phyloP scores from a whole-genome alignment of 2,329 filamentous ascomycete genomes.

The Keithomyces neogunnii region DNA sequence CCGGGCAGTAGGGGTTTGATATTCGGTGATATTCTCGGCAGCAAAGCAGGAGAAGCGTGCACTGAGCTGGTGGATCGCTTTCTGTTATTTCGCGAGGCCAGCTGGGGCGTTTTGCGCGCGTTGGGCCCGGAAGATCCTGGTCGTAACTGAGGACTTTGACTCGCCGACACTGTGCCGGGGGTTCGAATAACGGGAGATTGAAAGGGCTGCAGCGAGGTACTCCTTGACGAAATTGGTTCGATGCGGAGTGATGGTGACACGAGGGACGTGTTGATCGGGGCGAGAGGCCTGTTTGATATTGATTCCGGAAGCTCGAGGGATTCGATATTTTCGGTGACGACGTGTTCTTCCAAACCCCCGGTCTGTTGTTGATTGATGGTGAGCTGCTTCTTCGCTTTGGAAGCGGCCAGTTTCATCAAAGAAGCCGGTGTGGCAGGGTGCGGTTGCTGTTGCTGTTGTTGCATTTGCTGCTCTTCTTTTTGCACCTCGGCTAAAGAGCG shows the following conservation, averaged over 20 bases:
- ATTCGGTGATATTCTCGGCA: conserved; percentile 85
- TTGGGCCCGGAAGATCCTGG: conserved; percentile 41
- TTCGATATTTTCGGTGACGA: conserved; percentile 45
- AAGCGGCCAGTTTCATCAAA: conserved; percentile 65
- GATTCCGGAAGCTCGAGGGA: conserved; percentile 67
- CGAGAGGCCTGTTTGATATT: conserved; percentile 24
- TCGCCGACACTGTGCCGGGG: conserved; percentile 40
- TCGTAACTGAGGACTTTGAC: conserved; percentile 55
- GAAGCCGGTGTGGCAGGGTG: conserved; percentile 80
- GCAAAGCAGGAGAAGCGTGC: conserved; percentile 76
- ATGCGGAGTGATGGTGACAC: conserved; percentile 24
- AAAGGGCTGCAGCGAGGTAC: conserved; percentile 38
- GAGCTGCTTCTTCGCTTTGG: conserved; percentile 39
- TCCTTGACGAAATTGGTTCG: conserved; percentile 38
- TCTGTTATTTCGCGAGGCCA: conserved; percentile 50
- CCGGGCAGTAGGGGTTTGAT: conserved; percentile 84
- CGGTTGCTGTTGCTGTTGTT: conserved; percentile 22
- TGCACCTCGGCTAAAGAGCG: conserved; percentile 6
- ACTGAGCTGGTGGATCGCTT: conserved; percentile 68
- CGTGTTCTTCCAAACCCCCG: conserved; percentile 29
- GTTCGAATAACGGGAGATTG: conserved; percentile 41
- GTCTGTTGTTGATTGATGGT: conserved; percentile 18
- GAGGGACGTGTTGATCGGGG: conserved; percentile 34
- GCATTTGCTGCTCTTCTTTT: conserved; percentile 1
- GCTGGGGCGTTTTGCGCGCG: conserved; percentile 44